Evolutionary conservation across 495 filamentous ascomycete species (phyloP).

Genomic region (Penicillium nucicola): DNA sequence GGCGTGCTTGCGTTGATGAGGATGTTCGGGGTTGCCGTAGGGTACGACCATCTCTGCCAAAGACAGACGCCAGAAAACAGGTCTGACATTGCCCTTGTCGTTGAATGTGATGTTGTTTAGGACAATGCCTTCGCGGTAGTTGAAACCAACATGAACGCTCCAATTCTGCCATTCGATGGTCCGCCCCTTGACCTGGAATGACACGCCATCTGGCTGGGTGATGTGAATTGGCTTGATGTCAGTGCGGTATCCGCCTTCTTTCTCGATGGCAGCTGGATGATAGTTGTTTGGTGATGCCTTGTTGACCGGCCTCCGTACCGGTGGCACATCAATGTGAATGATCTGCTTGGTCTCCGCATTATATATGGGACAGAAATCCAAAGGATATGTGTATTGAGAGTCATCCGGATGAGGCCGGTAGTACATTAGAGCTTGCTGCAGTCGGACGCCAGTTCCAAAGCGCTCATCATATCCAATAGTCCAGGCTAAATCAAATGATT

Average conservation of each 20-base stretch:
- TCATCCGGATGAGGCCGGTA: conserved; percentile 85
- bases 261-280: conserved; percentile 68
- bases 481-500: conserved; percentile 60
- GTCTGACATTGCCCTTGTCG: conserved; percentile 76
- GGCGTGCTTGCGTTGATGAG: conserved; percentile 91
- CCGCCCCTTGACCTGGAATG: conserved; percentile 77
- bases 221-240: conserved; percentile 93
- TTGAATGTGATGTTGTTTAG: conserved; percentile 90
- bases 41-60: conserved; percentile 96
- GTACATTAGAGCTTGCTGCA: conserved; percentile 96
- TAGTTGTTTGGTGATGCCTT: conserved; percentile 77
- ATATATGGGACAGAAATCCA: conserved; percentile 94
- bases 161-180: conserved; percentile 93
- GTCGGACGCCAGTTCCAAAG: conserved; percentile 72
- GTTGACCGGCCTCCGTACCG: conserved; percentile 74
- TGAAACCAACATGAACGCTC: conserved; percentile 93
- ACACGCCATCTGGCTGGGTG: conserved; percentile 91
- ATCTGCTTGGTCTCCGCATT: conserved; percentile 80
- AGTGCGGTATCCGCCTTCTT: conserved; percentile 71
- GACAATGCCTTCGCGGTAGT: conserved; percentile 91
- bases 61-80: conserved; percentile 87
- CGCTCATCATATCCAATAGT: conserved; percentile 95
- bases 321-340: conserved; percentile 85
- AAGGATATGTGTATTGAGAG: conserved; percentile 84
- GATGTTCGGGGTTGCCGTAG: conserved; percentile 89